Evolutionary conservation across 768 basidiomycete species (phyloP), one percentile per base, ranked within the genome.

Genomic region (Sporobolomyces pararoseus): DNA sequence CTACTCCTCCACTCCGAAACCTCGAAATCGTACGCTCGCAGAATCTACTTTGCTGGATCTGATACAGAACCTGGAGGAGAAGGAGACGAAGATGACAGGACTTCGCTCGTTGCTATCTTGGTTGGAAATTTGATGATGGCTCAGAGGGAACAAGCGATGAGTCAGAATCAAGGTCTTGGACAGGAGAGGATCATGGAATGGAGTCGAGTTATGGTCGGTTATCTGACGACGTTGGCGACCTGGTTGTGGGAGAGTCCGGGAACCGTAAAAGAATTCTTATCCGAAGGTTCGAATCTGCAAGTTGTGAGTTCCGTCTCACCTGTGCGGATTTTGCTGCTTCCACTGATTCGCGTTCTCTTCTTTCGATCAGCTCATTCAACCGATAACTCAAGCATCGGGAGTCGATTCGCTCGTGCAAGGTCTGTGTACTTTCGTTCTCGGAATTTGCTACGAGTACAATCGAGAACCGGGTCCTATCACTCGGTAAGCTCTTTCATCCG

Each of bases 181-280:
- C 85, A 29, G 1, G 90, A 68, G 50, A 42, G 94, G 75, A 84
- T 85, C 19, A 82, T 88, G 57, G 94, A 96, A 76, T 97, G 93
- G 91, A 91, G 92, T 71, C 83, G 91, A 67, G 82, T 95, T 54
- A 87, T 93, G 76, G 86, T 90, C 12, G 89, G 87, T 0, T 95
- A 97, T 77, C 82, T 98, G 42, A 85, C 86, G 55, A 79, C 96
- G 63, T 83, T 99, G 37, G 83, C 86, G 6, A 91, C 93, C 71
- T 99, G 96, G 96, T 82, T 96, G 10, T 99, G 94, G 94, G 95
- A 98, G 76, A 94, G 96, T 75, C 87, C 93, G 0, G 85, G 83
- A 61, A 88, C 89, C 0, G 91, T 96, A 60, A 84, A 87, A 70
- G 92, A 90, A 77, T 95, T 97, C 77, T 82, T 99, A 72, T 87